These are phyloP conservation scores for Lipomyces lipofer DNA, from an alignment of 805 yeast species.

Conservation along the genomic window DNA sequence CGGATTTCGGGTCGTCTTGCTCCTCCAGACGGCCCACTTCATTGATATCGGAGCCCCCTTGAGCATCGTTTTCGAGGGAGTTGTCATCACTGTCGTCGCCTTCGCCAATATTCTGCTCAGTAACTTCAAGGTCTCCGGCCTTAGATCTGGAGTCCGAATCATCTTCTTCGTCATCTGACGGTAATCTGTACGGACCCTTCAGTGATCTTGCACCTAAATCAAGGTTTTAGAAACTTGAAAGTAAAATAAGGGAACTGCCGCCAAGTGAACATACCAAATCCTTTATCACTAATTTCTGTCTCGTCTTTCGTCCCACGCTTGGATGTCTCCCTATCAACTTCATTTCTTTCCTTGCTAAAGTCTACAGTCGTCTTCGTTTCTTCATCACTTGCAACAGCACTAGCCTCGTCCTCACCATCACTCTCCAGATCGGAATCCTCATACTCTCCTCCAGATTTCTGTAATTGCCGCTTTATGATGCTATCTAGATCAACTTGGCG, in stretches of 20 bases:
- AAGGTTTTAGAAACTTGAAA: too few species aligned
- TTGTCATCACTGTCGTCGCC: slow-evolving; percentile 40
- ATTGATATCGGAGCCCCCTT: slow-evolving; percentile 41
- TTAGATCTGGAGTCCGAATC: too few species aligned
- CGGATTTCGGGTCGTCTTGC: slow-evolving; percentile 76
- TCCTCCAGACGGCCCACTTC: too few species aligned
- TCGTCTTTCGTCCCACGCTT: too few species aligned
- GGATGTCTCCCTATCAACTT: too few species aligned
- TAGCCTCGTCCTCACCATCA: slow-evolving; percentile 48
- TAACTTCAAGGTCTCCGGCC: slow-evolving; percentile 22
- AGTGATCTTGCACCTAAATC: slow-evolving; percentile 39
- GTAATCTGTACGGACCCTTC: slow-evolving; percentile 32
- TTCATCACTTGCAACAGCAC: too few species aligned
- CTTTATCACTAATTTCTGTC: slow-evolving; percentile 20
- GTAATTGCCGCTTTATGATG: slow-evolving; percentile 84
- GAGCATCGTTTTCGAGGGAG: slow-evolving; percentile 40
- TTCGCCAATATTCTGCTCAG: slow-evolving; percentile 49
- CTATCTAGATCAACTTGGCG: slow-evolving; percentile 83
- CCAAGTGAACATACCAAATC: too few species aligned
- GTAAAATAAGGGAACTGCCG: too few species aligned
- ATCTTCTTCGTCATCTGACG: slow-evolving; percentile 30
- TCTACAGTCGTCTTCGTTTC: too few species aligned
- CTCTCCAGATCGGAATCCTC: slow-evolving; percentile 39
- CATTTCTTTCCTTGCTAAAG: too few species aligned
- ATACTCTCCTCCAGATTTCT: slow-evolving; percentile 45